Base-by-base conservation (phyloP, 2,329 filamentous ascomycete species). In the Rachicladosporium sp. region DNA sequence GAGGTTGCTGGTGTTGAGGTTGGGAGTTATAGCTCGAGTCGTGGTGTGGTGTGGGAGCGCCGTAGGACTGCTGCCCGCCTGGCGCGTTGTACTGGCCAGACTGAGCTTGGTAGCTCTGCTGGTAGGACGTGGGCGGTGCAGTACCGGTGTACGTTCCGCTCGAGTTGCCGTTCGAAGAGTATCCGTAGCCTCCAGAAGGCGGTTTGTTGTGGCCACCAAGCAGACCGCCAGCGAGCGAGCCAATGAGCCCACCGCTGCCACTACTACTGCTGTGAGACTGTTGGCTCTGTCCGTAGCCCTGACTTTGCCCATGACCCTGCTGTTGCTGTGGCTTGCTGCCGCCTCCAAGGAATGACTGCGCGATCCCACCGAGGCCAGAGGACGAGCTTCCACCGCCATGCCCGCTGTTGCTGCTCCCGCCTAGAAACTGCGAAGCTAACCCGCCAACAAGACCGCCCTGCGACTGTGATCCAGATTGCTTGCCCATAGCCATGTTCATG, bases 41-140 rank as follows among this genome's bases (percentile, higher is more conserved):
- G 23, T 27, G 23, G 23, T 27, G 23, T 27, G 23, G 23, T 27
- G 23, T 27, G 8, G 23, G 23, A 3, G 23, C 23, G 21, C 38
- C 29, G 9, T 41, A 34, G 8, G 19, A n/a, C 30, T 33, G 37
- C 23, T 39, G 37, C 30, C 37, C 37, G 6, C 40, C 33, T n/a
- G 35, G 40, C 4, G 40, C 35, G 12, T 38, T 38, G 33, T 42
- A 42, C 2, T 35, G 38, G 10, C 40, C 40, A 13, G 35, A 31
- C 10, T 42, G 40, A 10, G 40, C 35, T 11, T 31, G 33, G 13
- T 31, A 42, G 29, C 48, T 43, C 30, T 42, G 44, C 37, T 59
- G 54, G 43, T 63, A 63, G 5, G 54, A 51, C 9, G 51, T 42
- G n/a, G 59, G 50, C 9, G 60, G 60, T 29, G 58, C 59, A 19